phyloP scores from a whole-genome alignment of 495 filamentous ascomycete species.

The Cercophora samala region DNA sequence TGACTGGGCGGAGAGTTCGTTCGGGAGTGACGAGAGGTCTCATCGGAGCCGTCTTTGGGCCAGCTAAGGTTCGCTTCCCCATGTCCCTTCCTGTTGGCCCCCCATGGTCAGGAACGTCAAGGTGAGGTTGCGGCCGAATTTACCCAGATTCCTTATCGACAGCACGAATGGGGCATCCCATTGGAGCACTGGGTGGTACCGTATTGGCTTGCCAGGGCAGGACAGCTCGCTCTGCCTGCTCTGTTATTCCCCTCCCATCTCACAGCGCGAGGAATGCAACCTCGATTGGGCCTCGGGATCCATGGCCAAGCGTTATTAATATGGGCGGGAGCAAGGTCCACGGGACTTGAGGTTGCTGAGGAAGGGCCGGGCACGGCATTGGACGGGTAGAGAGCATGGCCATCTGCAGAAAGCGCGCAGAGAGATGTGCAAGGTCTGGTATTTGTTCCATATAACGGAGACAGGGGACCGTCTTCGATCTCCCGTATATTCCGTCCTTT shows the following conservation, averaged over 20 bases:
- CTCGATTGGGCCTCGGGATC: conserved; percentile 20
- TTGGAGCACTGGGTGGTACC: conserved; percentile 25
- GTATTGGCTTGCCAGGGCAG: conserved; percentile 28
- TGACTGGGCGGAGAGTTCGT: background rate
- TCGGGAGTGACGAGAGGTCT: background rate
- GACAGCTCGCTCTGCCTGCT: background rate
- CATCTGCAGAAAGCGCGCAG: background rate
- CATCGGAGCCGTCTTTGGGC: background rate
- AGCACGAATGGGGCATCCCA: conserved; percentile 24
- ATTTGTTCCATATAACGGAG: background rate
- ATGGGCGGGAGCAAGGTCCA: conserved; percentile 19
- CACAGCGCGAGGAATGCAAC: conserved; percentile 30
- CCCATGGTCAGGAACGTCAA: conserved; percentile 11
- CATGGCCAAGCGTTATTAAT: conserved; percentile 29
- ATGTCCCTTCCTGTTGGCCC: background rate
- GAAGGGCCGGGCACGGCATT: background rate
- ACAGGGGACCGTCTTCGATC: too few species aligned
- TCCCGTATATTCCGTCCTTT: conserved; percentile 4
- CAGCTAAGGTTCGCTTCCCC: background rate
- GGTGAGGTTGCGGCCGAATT: conserved; percentile 30
- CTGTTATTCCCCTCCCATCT: conserved; percentile 19
- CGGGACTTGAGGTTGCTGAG: conserved; percentile 15
- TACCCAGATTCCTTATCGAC: conserved; percentile 33
- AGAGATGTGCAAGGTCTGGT: background rate
- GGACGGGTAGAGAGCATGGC: background rate